Conservation (phyloP, 192 early-diverging fungal species). For the Backusella tuberculispora region DNA sequence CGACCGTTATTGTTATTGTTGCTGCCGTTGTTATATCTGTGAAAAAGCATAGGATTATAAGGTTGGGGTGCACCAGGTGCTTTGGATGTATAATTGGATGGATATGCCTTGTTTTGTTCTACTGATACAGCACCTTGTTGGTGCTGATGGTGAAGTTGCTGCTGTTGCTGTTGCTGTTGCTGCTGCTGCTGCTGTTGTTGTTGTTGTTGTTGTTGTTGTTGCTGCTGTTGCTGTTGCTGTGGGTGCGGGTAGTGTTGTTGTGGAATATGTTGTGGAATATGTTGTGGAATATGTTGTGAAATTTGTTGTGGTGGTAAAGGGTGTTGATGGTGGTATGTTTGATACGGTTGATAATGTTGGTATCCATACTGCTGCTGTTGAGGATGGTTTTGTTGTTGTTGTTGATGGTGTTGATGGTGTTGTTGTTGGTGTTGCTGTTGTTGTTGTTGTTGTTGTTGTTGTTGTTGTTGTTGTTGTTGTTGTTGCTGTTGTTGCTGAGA, state of each 20-base stretch:
- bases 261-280: not conserved
- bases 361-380: not conserved
- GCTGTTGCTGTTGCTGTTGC: not conserved
- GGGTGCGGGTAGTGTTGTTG: not conserved
- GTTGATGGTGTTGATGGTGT: not conserved
- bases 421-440: not conserved
- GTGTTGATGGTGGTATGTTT: not conserved
- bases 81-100: conserved; percentile 15
- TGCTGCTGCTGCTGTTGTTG: not conserved
- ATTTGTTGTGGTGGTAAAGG: not conserved
- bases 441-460: not conserved
- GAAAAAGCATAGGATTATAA: conserved; percentile 3
- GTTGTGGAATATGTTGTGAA: not conserved
- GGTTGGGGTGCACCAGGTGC: conserved; percentile 1
- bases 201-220: not conserved
- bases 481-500: conserved; percentile 7
- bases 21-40: not conserved
- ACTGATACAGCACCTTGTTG: not conserved
- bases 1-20: not conserved
- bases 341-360: conserved; percentile 1
- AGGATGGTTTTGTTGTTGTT: not conserved
- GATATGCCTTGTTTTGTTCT: conserved; percentile 9
- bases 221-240: not conserved
- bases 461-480: conserved; percentile 7
- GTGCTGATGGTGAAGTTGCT: not conserved